phyloP scores from a whole-genome alignment of 352 stramenopile genomes.

The Phytophthora megakarya region DNA sequence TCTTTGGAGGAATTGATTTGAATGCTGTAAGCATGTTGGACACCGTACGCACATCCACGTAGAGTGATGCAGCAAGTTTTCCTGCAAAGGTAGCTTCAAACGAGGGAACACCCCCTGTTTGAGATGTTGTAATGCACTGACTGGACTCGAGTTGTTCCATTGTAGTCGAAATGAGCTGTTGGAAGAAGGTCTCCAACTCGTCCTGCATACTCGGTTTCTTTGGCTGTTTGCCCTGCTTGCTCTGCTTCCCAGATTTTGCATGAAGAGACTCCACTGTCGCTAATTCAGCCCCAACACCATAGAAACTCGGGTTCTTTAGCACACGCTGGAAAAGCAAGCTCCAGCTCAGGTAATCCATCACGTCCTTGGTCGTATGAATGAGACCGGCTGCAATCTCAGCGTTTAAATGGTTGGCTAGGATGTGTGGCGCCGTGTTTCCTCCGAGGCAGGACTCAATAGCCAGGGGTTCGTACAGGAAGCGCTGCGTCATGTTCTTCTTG shows the following conservation, averaged over 20 bases:
- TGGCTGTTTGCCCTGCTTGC: conserved; percentile 22
- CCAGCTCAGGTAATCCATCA: conserved; percentile 96
- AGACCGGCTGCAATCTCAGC: conserved; percentile 95
- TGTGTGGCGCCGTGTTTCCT: conserved; percentile 63
- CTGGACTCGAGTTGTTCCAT: conserved; percentile 85
- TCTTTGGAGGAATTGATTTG: conserved; percentile 17
- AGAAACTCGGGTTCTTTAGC: conserved; percentile 96
- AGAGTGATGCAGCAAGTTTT: conserved; percentile 95
- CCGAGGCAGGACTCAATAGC: conserved; percentile 96
- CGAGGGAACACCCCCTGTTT: conserved; percentile 32
- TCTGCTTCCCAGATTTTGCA: conserved; percentile 25
- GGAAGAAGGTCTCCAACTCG: conserved; percentile 73
- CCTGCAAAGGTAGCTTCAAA: conserved; percentile 90
- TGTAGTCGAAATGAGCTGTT: conserved; percentile 74
- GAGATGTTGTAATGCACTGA: conserved; percentile 73
- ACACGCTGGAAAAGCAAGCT: conserved; percentile 97
- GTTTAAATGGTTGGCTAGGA: conserved; percentile 93
- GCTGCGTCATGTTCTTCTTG: conserved; percentile 99
- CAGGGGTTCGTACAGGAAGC: conserved; percentile 98
- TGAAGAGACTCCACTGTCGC: not conserved
- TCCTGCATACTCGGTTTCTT: conserved; percentile 34
- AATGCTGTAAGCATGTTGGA: conserved; percentile 66
- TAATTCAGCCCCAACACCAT: conserved; percentile 69
- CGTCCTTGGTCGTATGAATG: conserved; percentile 88
- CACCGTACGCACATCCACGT: conserved; percentile 93